A percentile compares a stretch with the other conserved stretches of the same genome.
These are phyloP conservation scores for Austroboletus novae-zelandiae DNA, from an alignment of 1,284 basidiomycete species.

Conservation along the genomic window DNA sequence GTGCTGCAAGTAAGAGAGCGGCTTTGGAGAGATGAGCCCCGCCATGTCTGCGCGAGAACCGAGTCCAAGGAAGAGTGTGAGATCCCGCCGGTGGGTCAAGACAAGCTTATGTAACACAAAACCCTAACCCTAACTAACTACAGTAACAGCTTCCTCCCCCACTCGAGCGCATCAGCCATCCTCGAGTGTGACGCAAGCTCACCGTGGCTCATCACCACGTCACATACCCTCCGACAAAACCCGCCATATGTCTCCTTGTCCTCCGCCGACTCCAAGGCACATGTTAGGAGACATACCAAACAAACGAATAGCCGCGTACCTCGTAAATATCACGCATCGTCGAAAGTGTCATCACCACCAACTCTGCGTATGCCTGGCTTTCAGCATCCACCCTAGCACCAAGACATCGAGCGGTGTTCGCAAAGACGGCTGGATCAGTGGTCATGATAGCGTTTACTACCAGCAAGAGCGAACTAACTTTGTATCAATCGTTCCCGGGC, in stretches of 20 bases:
- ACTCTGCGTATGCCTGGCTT: conserved; percentile 27
- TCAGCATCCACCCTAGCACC: conserved; percentile 20
- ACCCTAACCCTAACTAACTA: conserved; percentile 27
- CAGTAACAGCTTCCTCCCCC: conserved; percentile 8
- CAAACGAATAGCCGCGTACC: conserved; percentile 6
- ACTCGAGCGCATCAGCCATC: conserved; percentile 20
- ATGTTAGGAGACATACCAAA: conserved; percentile 2
- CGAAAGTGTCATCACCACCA: conserved; percentile 31
- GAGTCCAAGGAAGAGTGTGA: background rate
- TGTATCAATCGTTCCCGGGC: conserved; percentile 26
- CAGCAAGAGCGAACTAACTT: conserved; percentile 17
- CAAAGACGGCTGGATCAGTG: conserved; percentile 20
- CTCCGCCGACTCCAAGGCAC: conserved; percentile 7
- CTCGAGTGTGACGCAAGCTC: conserved; percentile 26
- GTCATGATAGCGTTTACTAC: background rate
- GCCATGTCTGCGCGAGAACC: conserved; percentile 45
- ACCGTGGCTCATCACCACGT: conserved; percentile 10
- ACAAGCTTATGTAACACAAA: conserved; percentile 25
- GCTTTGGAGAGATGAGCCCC: conserved; percentile 57
- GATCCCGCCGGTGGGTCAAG: no score
- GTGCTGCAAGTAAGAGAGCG: conserved; percentile 61
- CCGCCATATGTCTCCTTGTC: conserved; percentile 18
- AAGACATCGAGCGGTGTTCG: conserved; percentile 25
- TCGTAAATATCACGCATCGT: conserved; percentile 32
- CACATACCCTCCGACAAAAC: conserved; percentile 25